Evolutionary conservation across 2,329 filamentous ascomycete species (phyloP).

Genomic region (Ophiostoma populinum): DNA sequence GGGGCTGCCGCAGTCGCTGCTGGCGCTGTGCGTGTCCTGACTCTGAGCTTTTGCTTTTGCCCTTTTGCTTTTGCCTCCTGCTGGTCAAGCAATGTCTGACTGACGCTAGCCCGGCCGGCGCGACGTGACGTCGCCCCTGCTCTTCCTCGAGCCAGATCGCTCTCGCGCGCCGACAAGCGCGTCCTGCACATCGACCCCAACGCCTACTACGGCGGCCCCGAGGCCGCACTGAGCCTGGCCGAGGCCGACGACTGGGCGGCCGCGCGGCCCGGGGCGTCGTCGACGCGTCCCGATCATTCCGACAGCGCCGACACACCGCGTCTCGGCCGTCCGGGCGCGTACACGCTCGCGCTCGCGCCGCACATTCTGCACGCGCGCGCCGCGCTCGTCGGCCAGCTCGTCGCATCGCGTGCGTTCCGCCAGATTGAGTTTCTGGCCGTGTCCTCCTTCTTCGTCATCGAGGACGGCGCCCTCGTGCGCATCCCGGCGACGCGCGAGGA

Average conservation of each 20-base stretch:
- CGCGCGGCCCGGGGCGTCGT: conserved; percentile 14
- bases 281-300: conserved; percentile 12
- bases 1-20: conserved; percentile 59
- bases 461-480: conserved; percentile 34
- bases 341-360: conserved; percentile 69
- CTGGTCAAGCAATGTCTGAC: conserved; percentile 47
- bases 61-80: background rate
- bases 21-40: conserved; percentile 27
- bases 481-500: conserved; percentile 86
- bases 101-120: conserved; percentile 42
- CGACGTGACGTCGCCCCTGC: conserved; percentile 13
- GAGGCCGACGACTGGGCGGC: conserved; percentile 64
- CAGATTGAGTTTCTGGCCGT: conserved; percentile 90
- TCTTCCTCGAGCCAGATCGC: conserved; percentile 61
- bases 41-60: conserved; percentile 15
- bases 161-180: conserved; percentile 83
- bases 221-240: conserved; percentile 70
- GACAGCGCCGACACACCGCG: conserved; percentile 12
- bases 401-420: conserved; percentile 75
- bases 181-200: conserved; percentile 80
- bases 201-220: conserved; percentile 70
- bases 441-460: conserved; percentile 76
- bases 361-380: conserved; percentile 77
- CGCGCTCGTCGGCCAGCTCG: conserved; percentile 56
- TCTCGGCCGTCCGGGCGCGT: conserved; percentile 51